These are phyloP conservation scores for Candida vartiovaarae DNA, from an alignment of 805 yeast species.

Conservation along the genomic window DNA sequence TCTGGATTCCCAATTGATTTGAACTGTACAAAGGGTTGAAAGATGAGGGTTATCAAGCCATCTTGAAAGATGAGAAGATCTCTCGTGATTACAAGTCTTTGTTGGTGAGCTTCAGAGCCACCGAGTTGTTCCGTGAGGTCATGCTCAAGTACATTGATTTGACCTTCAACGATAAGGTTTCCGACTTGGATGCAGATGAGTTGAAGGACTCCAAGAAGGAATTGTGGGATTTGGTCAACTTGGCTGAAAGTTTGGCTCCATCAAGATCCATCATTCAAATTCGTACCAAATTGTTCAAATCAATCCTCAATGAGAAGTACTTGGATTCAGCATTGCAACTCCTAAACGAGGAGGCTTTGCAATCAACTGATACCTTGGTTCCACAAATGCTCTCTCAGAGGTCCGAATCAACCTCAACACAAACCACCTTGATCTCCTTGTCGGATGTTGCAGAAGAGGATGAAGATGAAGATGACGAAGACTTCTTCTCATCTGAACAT, in stretches of 20 bases:
- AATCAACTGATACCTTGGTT: constrained; percentile 4
- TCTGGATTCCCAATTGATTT: constrained; percentile 13
- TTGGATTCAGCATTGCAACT: constrained; percentile 15
- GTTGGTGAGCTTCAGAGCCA: constrained; percentile 22
- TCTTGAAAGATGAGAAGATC: constrained; percentile 20
- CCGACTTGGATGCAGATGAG: constrained; percentile 17
- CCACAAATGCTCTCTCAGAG: constrained; percentile 1
- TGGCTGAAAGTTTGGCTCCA: constrained; percentile 22
- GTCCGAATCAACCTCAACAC: too few relatives aligned
- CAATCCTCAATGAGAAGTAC: constrained; percentile 23
- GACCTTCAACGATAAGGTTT: constrained; percentile 14
- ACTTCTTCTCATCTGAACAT: constrained; percentile 3
- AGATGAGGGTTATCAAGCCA: constrained; percentile 20
- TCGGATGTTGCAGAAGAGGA: constrained; percentile 5
- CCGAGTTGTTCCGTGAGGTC: constrained; percentile 24
- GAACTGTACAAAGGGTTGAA: constrained; percentile 19
- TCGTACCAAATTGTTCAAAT: constrained; percentile 23
- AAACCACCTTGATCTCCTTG: not conserved
- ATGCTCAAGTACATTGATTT: constrained; percentile 20
- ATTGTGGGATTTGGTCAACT: constrained; percentile 18
- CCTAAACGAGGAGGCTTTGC: constrained; percentile 9
- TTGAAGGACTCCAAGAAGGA: constrained; percentile 20
- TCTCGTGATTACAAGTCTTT: constrained; percentile 18
- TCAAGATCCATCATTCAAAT: constrained; percentile 22
- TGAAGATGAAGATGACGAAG: constrained; percentile 1